Conservation (phyloP, 73 alveolate species). For the Effrenium voratum region DNA sequence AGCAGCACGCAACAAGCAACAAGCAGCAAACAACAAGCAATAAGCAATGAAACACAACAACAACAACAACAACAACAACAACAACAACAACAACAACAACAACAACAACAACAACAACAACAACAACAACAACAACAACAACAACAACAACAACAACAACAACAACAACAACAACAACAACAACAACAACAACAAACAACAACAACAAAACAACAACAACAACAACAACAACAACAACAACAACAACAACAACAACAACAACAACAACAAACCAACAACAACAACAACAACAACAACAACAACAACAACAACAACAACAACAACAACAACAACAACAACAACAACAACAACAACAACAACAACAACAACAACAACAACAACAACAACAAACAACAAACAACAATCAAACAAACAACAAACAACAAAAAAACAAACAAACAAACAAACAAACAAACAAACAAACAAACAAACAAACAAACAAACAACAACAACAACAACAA, state of each 20-base stretch:
- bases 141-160: not conserved
- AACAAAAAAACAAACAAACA: not conserved
- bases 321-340: constrained; percentile 3
- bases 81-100: not conserved
- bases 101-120: not conserved
- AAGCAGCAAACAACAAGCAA: not conserved
- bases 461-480: not conserved
- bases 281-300: not conserved
- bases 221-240: too few species aligned
- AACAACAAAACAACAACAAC: too few species aligned
- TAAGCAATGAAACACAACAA: not conserved
- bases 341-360: constrained; percentile 3
- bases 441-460: not conserved
- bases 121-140: not conserved
- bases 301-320: constrained; percentile 1
- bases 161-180: not conserved
- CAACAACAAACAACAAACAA: too few species aligned
- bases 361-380: not conserved
- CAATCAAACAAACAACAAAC: too few species aligned
- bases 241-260: too few species aligned
- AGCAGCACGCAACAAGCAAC: too few species aligned
- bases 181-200: too few species aligned
- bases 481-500: not conserved
- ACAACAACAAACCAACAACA: not conserved
- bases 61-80: not conserved